Percentiles rank a stretch among this genome's conserved stretches.
Evolutionary conservation across 2,329 filamentous ascomycete species (phyloP).

Genomic region (Pseudogymnoascus sp.): DNA sequence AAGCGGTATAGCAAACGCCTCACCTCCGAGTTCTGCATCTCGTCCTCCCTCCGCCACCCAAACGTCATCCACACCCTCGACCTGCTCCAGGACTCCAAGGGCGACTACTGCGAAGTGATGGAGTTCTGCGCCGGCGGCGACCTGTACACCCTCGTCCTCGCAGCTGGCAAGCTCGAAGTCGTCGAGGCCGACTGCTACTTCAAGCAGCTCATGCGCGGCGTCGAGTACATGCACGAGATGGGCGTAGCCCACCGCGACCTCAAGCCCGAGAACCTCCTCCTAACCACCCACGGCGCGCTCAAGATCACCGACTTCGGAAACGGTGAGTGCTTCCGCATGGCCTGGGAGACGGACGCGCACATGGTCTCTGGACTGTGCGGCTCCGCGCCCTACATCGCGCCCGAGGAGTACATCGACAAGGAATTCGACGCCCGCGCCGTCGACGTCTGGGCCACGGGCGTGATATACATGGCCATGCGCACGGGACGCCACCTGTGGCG

Average conservation of each 20-base stretch:
- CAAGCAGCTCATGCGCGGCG: conserved; percentile 97
- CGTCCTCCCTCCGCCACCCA: conserved; percentile 88
- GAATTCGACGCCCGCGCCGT: conserved; percentile 98
- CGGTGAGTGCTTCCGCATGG: conserved; percentile 98
- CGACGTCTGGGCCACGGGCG: conserved; percentile 95
- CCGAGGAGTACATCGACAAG: conserved; percentile 89
- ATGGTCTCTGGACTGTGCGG: conserved; percentile 97
- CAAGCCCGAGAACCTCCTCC: conserved; percentile 90
- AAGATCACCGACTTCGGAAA: conserved; percentile 99
- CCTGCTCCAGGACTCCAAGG: conserved; percentile 89
- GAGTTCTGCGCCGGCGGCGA: conserved; percentile 97
- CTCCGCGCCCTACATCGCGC: conserved; percentile 93
- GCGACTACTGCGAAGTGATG: conserved; percentile 98
- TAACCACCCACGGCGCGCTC: conserved; percentile 84
- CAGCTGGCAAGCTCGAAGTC: conserved; percentile 85
- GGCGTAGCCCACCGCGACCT: conserved; percentile 93
- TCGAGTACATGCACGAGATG: conserved; percentile 99
- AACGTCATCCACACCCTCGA: conserved; percentile 98
- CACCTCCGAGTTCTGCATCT: conserved; percentile 97
- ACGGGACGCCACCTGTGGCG: conserved; percentile 94
- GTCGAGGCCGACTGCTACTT: conserved; percentile 96
- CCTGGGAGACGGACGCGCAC: conserved; percentile 96
- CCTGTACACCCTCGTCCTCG: conserved; percentile 84
- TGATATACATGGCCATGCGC: conserved; percentile 99
- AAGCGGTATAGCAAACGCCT: conserved; percentile 98